Conservation (phyloP, 2,329 filamentous ascomycete species). For the Cercospora janseana region DNA sequence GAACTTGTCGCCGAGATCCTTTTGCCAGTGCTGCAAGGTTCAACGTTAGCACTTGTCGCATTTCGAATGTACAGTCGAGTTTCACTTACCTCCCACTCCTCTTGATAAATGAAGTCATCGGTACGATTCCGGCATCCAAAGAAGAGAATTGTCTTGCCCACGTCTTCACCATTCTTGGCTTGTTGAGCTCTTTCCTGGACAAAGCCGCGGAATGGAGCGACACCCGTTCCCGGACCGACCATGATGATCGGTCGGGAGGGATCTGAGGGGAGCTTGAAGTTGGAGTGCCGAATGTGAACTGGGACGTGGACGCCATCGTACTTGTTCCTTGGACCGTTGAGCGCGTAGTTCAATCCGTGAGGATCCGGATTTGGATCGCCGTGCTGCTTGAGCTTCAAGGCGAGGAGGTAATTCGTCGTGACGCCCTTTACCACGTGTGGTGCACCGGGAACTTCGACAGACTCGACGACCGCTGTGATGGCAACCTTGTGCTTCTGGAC, state of each 20-base stretch:
- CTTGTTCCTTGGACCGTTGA: slow-evolving; percentile 89
- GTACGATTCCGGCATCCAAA: slow-evolving; percentile 83
- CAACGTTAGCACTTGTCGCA: slow-evolving; percentile 15
- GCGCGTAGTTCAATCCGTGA: slow-evolving; percentile 80
- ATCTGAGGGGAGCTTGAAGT: slow-evolving; percentile 98
- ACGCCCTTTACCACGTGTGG: slow-evolving; percentile 84
- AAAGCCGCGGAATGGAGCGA: slow-evolving; percentile 93
- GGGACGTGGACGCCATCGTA: slow-evolving; percentile 95
- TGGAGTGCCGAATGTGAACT: slow-evolving; percentile 94
- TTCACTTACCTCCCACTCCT: slow-evolving; percentile 91
- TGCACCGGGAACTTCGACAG: slow-evolving; percentile 71
- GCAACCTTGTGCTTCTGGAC: slow-evolving; percentile 94
- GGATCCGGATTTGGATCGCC: slow-evolving; percentile 77
- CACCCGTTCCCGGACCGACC: slow-evolving; percentile 93
- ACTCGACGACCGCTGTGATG: slow-evolving; percentile 92
- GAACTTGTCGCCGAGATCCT: slow-evolving; percentile 82
- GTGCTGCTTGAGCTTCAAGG: slow-evolving; percentile 95
- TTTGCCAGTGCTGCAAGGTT: slow-evolving; percentile 68
- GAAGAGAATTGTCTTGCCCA: slow-evolving; percentile 87
- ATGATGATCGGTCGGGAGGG: slow-evolving; percentile 92
- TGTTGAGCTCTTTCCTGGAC: slow-evolving; percentile 88
- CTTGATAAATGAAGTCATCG: slow-evolving; percentile 91
- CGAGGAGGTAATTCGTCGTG: slow-evolving; percentile 92
- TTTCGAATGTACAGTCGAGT: not conserved
- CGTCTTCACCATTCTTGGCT: slow-evolving; percentile 72